These are phyloP conservation scores for Ilex asprella DNA, from an alignment of 257 asterid genomes.

Conservation along the genomic window DNA sequence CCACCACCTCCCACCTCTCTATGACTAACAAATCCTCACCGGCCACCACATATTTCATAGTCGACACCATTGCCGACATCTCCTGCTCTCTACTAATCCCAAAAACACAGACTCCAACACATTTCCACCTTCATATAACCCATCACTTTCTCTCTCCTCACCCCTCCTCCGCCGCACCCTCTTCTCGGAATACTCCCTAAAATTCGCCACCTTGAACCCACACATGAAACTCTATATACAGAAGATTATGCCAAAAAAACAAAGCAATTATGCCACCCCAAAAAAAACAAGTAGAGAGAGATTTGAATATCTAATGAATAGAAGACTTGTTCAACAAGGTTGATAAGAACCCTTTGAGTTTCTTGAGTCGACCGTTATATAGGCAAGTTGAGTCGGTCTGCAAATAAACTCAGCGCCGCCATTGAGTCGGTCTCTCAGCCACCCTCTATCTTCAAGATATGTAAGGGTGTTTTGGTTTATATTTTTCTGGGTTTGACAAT, in stretches of 20 bases:
- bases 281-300: background rate
- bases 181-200: slow-evolving; percentile 9
- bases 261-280: too few relatives aligned
- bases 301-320: slow-evolving; percentile 1
- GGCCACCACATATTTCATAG: slow-evolving; percentile 56
- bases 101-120: slow-evolving; percentile 21
- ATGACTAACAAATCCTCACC: slow-evolving; percentile 6
- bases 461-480: too few relatives aligned
- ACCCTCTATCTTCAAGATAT: too few relatives aligned
- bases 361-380: slow-evolving; percentile 19
- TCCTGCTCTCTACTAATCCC: slow-evolving; percentile 48
- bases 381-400: slow-evolving; percentile 15
- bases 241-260: too few relatives aligned
- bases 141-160: slow-evolving; percentile 1
- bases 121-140: background rate
- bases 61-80: slow-evolving; percentile 72
- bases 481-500: too few relatives aligned
- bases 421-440: slow-evolving; percentile 14
- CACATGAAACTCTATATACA: too few relatives aligned
- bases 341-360: slow-evolving; percentile 12
- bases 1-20: background rate
- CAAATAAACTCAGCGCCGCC: slow-evolving; percentile 16
- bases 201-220: slow-evolving; percentile 56
- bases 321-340: background rate
- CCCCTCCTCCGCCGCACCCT: slow-evolving; percentile 8